Conservation (phyloP, 2,329 filamentous ascomycete species). For the Dissoconium aciculare region DNA sequence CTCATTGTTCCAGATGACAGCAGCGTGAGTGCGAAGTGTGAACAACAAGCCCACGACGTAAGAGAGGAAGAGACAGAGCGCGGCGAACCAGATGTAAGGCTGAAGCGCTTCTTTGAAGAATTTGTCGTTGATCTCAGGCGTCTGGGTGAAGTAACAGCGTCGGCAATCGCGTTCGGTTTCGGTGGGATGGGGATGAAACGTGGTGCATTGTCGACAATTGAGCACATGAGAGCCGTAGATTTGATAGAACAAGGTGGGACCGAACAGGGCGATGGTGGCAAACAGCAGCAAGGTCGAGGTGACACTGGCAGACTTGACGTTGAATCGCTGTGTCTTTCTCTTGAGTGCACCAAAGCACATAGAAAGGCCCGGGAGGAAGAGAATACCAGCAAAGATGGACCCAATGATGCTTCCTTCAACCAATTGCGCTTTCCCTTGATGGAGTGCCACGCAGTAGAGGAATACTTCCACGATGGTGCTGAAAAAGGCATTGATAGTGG, state of each 20-base stretch:
- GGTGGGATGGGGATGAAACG: conserved; percentile 30
- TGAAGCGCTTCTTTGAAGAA: conserved; percentile 86
- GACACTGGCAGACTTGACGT: conserved; percentile 86
- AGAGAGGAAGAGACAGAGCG: conserved; percentile 72
- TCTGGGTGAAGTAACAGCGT: conserved; percentile 85
- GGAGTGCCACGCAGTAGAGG: conserved; percentile 86
- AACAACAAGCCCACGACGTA: conserved; percentile 93
- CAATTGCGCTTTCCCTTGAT: conserved; percentile 78
- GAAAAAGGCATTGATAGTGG: conserved; percentile 96
- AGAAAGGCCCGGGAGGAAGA: conserved; percentile 85
- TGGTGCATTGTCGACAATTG: conserved; percentile 55
- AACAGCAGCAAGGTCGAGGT: conserved; percentile 97
- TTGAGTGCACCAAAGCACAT: conserved; percentile 99
- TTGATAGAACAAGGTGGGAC: conserved; percentile 93
- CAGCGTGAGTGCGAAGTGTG: conserved; percentile 85
- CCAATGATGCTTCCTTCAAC: conserved; percentile 96
- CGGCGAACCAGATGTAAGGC: conserved; percentile 84
- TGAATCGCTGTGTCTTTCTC: conserved; percentile 96
- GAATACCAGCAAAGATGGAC: conserved; percentile 91
- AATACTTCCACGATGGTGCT: conserved; percentile 96
- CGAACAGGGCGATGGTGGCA: conserved; percentile 86
- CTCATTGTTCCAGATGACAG: conserved; percentile 90
- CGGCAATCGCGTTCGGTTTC: conserved; percentile 56
- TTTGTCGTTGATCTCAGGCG: conserved; percentile 64
- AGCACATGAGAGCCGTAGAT: conserved; percentile 97